Conservation (phyloP, 441 rosid genomes). For the Euphorbia schlechtendalii region DNA sequence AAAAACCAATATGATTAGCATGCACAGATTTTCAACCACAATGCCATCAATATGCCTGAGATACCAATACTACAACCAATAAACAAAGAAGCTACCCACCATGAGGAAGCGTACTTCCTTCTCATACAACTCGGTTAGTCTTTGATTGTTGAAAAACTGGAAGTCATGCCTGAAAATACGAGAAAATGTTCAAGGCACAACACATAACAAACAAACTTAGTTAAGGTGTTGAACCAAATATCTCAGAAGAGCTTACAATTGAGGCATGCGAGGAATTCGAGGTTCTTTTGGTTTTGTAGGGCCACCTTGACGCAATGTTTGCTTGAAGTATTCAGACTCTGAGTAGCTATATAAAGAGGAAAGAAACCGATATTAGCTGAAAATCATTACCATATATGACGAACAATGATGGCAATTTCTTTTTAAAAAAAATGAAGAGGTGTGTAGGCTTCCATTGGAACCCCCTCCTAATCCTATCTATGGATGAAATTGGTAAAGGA, state of each 20-base stretch:
- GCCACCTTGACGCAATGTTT: slow-evolving; percentile 96
- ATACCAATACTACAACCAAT: slow-evolving; percentile 4
- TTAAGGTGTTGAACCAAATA: slow-evolving; percentile 4
- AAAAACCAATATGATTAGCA: neutral
- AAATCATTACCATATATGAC: neutral
- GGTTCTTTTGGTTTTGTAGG: slow-evolving; percentile 97
- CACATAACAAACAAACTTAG: slow-evolving; percentile 10
- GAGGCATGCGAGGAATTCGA: slow-evolving; percentile 99
- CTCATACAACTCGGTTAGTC: slow-evolving; percentile 91
- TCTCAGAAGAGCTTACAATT: slow-evolving; percentile 50
- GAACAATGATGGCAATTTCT: neutral
- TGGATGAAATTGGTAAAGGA: neutral
- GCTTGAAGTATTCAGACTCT: slow-evolving; percentile 95
- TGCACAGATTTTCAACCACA: neutral
- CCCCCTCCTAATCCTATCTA: neutral
- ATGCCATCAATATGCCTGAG: neutral
- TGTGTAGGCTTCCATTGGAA: neutral
- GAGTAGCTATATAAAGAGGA: slow-evolving; percentile 57
- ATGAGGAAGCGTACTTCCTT: slow-evolving; percentile 97
- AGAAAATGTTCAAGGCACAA: neutral
- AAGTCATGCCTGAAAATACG: slow-evolving; percentile 74
- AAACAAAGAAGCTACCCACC: slow-evolving; percentile 43
- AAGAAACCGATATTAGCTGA: slow-evolving; percentile 6
- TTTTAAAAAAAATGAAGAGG: neutral
- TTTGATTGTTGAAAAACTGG: slow-evolving; percentile 93